Evolutionary conservation across 73 alveolate species (phyloP).

Genomic region (Paramecium caudatum): DNA sequence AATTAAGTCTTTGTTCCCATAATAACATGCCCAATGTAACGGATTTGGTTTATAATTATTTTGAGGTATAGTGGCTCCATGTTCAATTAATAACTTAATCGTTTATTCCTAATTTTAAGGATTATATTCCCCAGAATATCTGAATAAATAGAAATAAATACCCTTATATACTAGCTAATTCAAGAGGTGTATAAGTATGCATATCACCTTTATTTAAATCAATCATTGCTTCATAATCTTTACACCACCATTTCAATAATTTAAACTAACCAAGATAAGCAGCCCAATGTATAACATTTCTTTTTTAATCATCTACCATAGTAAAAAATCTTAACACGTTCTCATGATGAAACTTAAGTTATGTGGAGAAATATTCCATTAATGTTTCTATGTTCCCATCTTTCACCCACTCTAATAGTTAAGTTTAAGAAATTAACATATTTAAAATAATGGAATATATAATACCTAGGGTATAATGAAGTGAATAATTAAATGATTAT

Average conservation of each 20-base stretch:
- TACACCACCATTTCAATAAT: constrained; percentile 60
- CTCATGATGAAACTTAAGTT: not conserved
- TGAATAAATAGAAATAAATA: not conserved
- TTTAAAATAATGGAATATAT: constrained; percentile 26
- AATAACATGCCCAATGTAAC: constrained; percentile 61
- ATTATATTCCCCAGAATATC: constrained; percentile 50
- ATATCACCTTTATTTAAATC: constrained; percentile 41
- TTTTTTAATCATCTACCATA: constrained; percentile 40
- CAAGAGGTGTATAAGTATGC: constrained; percentile 45
- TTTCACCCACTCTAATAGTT: constrained; percentile 60
- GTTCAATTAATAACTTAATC: not conserved
- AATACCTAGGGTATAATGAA: not conserved
- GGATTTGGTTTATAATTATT: constrained; percentile 42
- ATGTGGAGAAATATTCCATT: not conserved
- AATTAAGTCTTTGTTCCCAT: constrained; percentile 52
- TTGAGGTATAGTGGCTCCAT: constrained; percentile 22
- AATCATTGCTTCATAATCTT: not conserved
- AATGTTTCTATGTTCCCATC: constrained; percentile 48
- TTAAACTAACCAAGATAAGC: constrained; percentile 59
- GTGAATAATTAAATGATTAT: not conserved
- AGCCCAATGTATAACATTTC: constrained; percentile 62
- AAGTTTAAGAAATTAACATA: constrained; percentile 53
- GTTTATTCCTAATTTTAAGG: not conserved
- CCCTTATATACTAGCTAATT: constrained; percentile 56
- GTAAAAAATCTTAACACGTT: not conserved